Conservation (phyloP, 192 early-diverging fungal species). For the Linnemannia schmuckeri region DNA sequence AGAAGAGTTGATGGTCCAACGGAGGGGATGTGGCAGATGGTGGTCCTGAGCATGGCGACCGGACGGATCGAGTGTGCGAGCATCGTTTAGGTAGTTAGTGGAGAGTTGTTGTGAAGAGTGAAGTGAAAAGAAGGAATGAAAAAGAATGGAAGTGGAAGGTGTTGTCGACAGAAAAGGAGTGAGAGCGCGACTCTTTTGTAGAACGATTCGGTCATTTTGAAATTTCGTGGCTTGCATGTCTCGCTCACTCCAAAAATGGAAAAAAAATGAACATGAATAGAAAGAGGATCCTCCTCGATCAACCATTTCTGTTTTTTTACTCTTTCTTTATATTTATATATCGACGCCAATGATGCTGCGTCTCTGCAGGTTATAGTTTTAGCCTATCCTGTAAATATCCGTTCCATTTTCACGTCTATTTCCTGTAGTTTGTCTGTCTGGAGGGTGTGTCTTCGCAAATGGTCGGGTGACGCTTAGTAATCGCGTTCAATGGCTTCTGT, state of each 20-base stretch:
- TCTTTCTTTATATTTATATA: background rate
- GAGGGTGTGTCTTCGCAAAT: background rate
- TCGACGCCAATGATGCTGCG: background rate
- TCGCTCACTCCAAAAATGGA: background rate
- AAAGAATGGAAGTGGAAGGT: background rate
- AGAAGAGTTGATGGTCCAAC: background rate
- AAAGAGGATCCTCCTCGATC: background rate
- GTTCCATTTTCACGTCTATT: background rate
- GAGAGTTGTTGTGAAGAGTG: background rate
- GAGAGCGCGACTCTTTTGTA: background rate
- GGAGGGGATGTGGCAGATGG: background rate
- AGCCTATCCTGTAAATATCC: background rate
- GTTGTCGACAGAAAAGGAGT: background rate
- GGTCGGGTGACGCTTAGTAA: background rate
- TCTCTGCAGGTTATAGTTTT: background rate
- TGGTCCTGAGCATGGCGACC: slow-evolving; percentile 3
- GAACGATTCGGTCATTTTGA: background rate
- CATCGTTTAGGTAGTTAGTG: background rate
- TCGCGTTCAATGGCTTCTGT: background rate
- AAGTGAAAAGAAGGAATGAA: background rate
- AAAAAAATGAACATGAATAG: background rate
- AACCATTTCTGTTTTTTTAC: background rate
- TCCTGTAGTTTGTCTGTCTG: background rate
- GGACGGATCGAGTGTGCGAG: slow-evolving; percentile 8
- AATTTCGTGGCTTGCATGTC: background rate